Base-by-base conservation (phyloP, 257 asterid genomes). In the Penstemon newberryi region DNA sequence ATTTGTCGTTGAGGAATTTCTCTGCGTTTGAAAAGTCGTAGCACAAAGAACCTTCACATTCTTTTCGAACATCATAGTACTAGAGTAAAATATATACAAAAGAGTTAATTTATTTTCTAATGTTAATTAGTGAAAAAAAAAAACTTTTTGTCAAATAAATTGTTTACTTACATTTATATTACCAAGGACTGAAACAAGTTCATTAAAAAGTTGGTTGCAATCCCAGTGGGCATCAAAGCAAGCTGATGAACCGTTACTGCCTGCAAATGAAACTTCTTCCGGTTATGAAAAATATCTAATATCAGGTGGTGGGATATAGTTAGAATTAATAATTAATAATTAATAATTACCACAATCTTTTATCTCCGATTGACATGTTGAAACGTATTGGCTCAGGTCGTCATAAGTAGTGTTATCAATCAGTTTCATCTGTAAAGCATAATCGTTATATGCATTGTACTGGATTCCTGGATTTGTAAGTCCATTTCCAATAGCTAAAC, bases 51-150 rank as follows among this genome's bases (percentile, higher is more conserved):
- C 83, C 90, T 1, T 4, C 15, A 59, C 93, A 87, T 38, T 57
- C 40, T 68, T 82, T 84, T 15, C 89, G 75, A 42, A 87, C 73
- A 49, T 87, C 94, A 7, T 84, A 87, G 81, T 75, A 64, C 90
- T 87, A 49, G 69, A 77, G 67, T 37, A 57, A 43, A 75, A 38
- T 6, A 65, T 13, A 64, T 39, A 1, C 46, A 60, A 3, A 25
- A 51, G 8, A 10, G 45, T 45, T 37, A 49, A 8, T n/a, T 40
- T 41, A 12, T 10, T 56, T 37, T 47, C 15, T 2, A 1, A 25
- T 18, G 12, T 63, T 8, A 54, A 8, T 4, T 25, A 2, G 43
- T 5, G 62, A 39, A 7, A 60, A 59, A 9, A 50, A 15, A 41
- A 0, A 4, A 6, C 13, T 4, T 43, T 58, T 41, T 4, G 37